Percentiles rank a stretch among this genome's conserved stretches.
Evolutionary conservation across 2,329 filamentous ascomycete genomes (phyloP).

Genomic region (Pleoardoris graminearum): DNA sequence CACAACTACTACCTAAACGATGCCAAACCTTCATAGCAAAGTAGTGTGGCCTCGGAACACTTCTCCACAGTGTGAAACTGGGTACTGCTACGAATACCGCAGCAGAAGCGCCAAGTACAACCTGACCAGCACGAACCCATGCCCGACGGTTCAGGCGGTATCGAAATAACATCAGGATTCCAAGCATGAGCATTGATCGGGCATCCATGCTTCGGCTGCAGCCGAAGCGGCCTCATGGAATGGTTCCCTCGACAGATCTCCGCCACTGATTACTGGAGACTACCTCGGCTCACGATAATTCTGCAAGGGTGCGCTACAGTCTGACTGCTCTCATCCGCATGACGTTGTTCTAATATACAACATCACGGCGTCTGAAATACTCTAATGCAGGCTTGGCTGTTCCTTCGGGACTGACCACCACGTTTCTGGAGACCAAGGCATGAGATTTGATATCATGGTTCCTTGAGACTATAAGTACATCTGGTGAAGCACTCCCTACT

Average conservation of each 20-base stretch:
- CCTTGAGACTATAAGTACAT: conserved; percentile 4
- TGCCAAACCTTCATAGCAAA: too few species aligned
- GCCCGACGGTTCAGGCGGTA: not conserved
- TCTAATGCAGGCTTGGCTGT: conserved; percentile 4
- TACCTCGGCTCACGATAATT: conserved; percentile 11
- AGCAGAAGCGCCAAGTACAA: not conserved
- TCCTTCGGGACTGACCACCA: too few species aligned
- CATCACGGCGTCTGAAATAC: not conserved
- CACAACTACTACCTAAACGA: too few species aligned
- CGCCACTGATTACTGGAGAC: conserved; percentile 8
- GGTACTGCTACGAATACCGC: not conserved
- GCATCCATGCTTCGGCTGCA: not conserved
- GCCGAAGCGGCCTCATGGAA: not conserved
- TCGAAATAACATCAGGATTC: not conserved
- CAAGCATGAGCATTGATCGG: not conserved
- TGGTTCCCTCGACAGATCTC: not conserved
- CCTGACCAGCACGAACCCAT: not conserved
- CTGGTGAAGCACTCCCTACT: not conserved
- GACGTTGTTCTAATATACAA: not conserved
- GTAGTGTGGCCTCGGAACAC: too few species aligned
- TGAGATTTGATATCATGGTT: not conserved
- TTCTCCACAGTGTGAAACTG: not conserved
- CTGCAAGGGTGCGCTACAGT: not conserved
- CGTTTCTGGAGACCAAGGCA: not conserved
- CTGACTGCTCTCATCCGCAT: not conserved